These are phyloP conservation scores for Cucurbita maxima DNA, from an alignment of 306 rosid genomes.

Conservation along the genomic window DNA sequence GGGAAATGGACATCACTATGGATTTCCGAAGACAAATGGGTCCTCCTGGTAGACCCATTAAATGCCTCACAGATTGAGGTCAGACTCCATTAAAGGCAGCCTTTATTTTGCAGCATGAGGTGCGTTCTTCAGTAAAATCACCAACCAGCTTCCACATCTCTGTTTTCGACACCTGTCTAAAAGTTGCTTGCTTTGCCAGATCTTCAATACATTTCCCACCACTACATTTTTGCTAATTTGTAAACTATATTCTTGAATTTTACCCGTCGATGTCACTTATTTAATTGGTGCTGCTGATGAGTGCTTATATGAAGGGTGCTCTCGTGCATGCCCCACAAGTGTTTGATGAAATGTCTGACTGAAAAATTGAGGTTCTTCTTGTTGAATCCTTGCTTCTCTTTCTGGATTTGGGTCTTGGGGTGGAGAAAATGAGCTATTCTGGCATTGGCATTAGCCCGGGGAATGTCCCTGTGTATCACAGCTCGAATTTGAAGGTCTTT, in stretches of 20 bases:
- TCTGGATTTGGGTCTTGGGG: conserved; percentile 8
- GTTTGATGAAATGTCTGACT: neutral
- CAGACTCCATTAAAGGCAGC: neutral
- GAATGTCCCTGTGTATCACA: conserved; percentile 45
- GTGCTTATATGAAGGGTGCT: neutral
- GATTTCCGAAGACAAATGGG: neutral
- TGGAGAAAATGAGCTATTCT: conserved; percentile 44
- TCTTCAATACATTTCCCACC: neutral
- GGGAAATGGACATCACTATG: too few species aligned
- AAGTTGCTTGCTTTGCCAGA: neutral
- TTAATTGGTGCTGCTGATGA: neutral
- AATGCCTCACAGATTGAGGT: neutral
- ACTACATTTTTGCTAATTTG: neutral
- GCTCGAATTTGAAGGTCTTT: conserved; percentile 27
- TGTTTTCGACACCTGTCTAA: neutral
- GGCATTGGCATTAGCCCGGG: conserved; percentile 83
- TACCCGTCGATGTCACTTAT: neutral
- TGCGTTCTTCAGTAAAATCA: neutral
- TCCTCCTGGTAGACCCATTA: neutral
- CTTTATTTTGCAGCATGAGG: neutral
- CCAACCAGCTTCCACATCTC: neutral
- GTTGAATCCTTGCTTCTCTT: neutral
- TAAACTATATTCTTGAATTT: too few species aligned
- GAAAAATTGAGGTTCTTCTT: neutral
- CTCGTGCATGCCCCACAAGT: neutral